Base-by-base conservation (phyloP, 192 early-diverging fungal species). In the Umbelopsis ramanniana region DNA sequence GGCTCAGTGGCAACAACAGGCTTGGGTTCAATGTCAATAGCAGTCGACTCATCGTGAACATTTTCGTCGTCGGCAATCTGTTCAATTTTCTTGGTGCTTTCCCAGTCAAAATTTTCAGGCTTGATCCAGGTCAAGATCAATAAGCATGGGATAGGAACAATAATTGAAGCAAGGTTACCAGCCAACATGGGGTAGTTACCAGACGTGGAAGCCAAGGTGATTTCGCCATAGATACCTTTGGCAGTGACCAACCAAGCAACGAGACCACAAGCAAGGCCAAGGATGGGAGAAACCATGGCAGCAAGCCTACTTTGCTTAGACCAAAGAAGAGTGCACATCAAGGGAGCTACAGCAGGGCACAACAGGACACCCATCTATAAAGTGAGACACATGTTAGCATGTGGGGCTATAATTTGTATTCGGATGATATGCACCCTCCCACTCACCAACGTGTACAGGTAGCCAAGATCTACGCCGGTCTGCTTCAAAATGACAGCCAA, bases 151-250 rank as follows among this genome's bases (percentile, higher is more conserved):
- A 81, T 52, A 9, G 72, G 63, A 23, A 76, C 63, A 29, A 72
- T 46, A 5, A 88, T 73, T 8, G 83, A 85, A 3, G 83, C 85
- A 46, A 92, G 60, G 71, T 92, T 93, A 11, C 91, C 91, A 2
- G 91, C 88, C 75, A 93, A 84, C 90, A 92, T 92, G 19, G 91
- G 91, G 52, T 92, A 88, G 67, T 92, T 90, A 12, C 76, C 84
- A 45, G 83, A 82, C 12, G 91, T 91, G 19, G 83, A 77, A 2
- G 75, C 79, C 1, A 93, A 45, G 2, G 79, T 88, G 53, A 93
- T 80, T 45, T 80, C 83, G 19, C 87, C 89, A 73, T 83, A 86
- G 7, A 87, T 48, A 17, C 71, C 72, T 19, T 84, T 52, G 3
- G 89, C 85, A 5, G 82, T 82, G 7, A 83, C 82, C 40, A 92